Base-by-base conservation (phyloP, 2,329 filamentous ascomycete species). In the Nothopassalora personata region DNA sequence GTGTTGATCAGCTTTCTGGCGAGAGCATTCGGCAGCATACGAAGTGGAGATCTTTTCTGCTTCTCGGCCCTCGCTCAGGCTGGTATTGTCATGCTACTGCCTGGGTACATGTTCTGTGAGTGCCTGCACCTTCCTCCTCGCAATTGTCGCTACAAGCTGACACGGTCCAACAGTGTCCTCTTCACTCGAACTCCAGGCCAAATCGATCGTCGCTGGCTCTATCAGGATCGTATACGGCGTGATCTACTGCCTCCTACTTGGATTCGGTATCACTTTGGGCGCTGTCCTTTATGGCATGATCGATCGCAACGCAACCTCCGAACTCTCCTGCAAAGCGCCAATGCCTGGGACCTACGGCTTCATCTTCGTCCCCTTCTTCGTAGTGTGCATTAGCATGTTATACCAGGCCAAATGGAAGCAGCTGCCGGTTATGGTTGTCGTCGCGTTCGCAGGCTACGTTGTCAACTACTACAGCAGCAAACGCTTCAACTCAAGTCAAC, bases 341-440 rank as follows among this genome's bases (percentile, higher is more conserved):
- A 78, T 86, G 60, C 73, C 73, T 1, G 78, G 80, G 4, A 74
- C 77, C n/a, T 82, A 80, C 58, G 81, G 81, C 56, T 90, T 91
- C 73, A 75, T 86, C 19, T 91, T 91, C 68, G 90, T 92, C 0
- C 82, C 88, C 0, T 71, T 81, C 5, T 95, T 92, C 71, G 84
- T 89, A 5, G 68, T 90, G 15, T 90, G 86, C 67, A 80, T 92
- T 45, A 86, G 87, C 61, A 80, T 92, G 67, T 86, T 92, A 71
- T 91, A 92, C 73, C 89, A 92, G 64, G 88, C 88, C 59, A 90
- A 90, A 73, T 90, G 83, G 83, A 86, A 83, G 67, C 89, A 93
- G 70, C 83, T 85, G 50, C 89, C 89, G 0, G 80, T 88, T 53
- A 93, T 93, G 88, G 75, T 89, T 1, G 47, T 83, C 57, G 91